Percentiles rank a stretch among this genome's conserved stretches.
phyloP scores from a whole-genome alignment of 1,284 basidiomycete genomes.

The Lentinula novae-zelandiae region DNA sequence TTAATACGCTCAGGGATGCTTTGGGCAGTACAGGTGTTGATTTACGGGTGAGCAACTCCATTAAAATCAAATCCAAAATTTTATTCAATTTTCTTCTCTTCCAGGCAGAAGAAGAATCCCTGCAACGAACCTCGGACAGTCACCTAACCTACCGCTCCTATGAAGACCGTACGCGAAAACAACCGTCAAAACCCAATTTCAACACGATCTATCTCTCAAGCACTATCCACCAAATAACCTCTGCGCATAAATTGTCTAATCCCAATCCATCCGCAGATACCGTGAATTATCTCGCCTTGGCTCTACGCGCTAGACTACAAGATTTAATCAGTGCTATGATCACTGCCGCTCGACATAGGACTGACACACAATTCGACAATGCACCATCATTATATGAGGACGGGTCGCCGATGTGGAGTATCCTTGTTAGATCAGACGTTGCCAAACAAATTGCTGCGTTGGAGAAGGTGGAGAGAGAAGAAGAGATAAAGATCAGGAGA shows the following conservation, averaged over 20 bases:
- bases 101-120: constrained; percentile 79
- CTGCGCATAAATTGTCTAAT: constrained; percentile 59
- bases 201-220: constrained; percentile 56
- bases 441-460: constrained; percentile 71
- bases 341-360: constrained; percentile 67
- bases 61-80: no score
- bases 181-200: constrained; percentile 60
- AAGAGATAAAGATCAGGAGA: constrained; percentile 67
- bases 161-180: constrained; percentile 73
- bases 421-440: constrained; percentile 68
- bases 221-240: constrained; percentile 61
- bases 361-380: constrained; percentile 66
- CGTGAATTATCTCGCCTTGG: constrained; percentile 74
- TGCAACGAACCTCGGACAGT: constrained; percentile 63
- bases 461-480: constrained; percentile 76
- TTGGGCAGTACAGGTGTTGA: constrained; percentile 81
- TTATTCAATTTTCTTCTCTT: background rate
- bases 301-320: constrained; percentile 71
- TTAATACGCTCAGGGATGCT: constrained; percentile 76
- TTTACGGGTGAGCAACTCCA: constrained; percentile 47
- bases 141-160: constrained; percentile 56
- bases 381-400: constrained; percentile 63
- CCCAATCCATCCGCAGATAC: constrained; percentile 59
- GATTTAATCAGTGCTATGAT: constrained; percentile 71
- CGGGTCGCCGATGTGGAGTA: constrained; percentile 73